A percentile compares a stretch with the other conserved stretches of the same genome.
Evolutionary conservation across 371 early-diverging fungal genomes (phyloP).

Genomic region (Scutellospora calospora): DNA sequence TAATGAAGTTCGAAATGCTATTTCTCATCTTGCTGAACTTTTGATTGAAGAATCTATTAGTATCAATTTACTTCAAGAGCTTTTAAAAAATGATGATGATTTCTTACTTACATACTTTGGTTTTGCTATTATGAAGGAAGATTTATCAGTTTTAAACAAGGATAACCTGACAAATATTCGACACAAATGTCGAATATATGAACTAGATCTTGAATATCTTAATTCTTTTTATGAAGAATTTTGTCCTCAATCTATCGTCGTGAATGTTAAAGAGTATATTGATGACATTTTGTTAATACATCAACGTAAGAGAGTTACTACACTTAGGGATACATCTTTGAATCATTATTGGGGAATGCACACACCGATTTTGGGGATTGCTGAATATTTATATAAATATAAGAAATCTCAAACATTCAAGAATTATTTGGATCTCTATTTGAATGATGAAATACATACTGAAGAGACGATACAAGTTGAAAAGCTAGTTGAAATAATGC

Average conservation of each 20-base stretch:
- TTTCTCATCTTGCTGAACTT: neutral
- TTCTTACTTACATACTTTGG: conserved; percentile 15
- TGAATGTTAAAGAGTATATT: conserved; percentile 10
- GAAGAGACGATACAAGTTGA: neutral
- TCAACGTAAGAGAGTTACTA: neutral
- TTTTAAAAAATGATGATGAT: conserved; percentile 16
- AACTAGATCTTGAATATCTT: neutral
- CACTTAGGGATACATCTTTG: neutral
- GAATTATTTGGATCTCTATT: neutral
- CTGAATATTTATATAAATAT: neutral
- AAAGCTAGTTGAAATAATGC: conserved; percentile 3
- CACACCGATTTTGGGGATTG: neutral
- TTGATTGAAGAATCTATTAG: conserved; percentile 3
- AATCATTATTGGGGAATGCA: neutral
- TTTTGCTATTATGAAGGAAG: neutral
- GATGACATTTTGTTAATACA: neutral
- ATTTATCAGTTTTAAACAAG: neutral
- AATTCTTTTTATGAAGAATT: conserved; percentile 19
- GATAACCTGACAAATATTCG: neutral
- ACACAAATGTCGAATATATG: conserved; percentile 14
- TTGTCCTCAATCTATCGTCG: conserved; percentile 7
- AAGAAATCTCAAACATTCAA: conserved; percentile 25
- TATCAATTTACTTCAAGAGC: neutral
- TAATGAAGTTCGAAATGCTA: neutral
- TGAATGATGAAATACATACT: neutral